Base-by-base conservation (phyloP, 169 alveolate species). In the Cystoisospora suis region DNA sequence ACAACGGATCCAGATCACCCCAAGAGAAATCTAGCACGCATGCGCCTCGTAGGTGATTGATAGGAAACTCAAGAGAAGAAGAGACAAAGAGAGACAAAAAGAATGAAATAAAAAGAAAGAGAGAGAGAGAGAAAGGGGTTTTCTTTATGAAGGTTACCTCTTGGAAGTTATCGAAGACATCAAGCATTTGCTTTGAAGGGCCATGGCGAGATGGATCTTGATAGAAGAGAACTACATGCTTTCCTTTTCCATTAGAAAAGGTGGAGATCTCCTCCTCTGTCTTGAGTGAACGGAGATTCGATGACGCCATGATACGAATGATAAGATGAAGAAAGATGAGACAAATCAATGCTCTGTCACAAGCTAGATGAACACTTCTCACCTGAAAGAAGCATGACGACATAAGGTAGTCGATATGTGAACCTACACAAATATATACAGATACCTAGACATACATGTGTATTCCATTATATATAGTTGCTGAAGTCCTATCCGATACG, bases 151-250 rank as follows among this genome's bases (percentile, higher is more conserved):
- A 3, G 72, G 23, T 12, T 65, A 65, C 77, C 77, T 65, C 77
- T 65, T n/a, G 36, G 44, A 65, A 65, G 77, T 65, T 65, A 5
- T 65, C 77, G n/a, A 65, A 65, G 36, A 65, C 77, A 32, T 65
- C 77, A 7, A 32, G 36, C 77, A 65, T 65, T 65, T 65, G 77
- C 44, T 65, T 36, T 23, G 77, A 65, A n/a, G 40, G 77, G 9
- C 77, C 77, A 44, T 65, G 77, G 77, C 36, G 27, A 44, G 77
- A 36, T n/a, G n/a, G n/a, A n/a, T n/a, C n/a, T n/a, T 65, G 77
- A 12, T 5, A 1, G 77, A 65, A 65, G 77, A 65, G 77, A 12
- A 65, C 45, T 44, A 44, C 77, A 20, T n/a, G 9, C 42, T 65
- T 6, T 20, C 77, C 77, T 1, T 12, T 12, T 23, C 20, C 42